A percentile compares a stretch with the other conserved stretches of the same genome.
phyloP scores from a whole-genome alignment of 192 early-diverging fungal species.

The Coemansia sp. region DNA sequence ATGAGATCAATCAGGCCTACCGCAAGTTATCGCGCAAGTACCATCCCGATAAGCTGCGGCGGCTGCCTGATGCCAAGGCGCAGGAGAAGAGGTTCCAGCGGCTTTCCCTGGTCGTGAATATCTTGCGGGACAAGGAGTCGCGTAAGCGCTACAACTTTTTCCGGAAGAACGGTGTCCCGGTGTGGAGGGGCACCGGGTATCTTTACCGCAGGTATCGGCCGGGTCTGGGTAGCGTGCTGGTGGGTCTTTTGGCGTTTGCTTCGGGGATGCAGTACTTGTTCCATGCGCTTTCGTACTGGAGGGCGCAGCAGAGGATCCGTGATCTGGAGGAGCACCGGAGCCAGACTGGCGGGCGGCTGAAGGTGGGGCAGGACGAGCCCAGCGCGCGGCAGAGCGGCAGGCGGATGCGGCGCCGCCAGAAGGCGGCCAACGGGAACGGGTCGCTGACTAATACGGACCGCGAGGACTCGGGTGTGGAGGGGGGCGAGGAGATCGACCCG shows the following conservation, averaged over 20 bases:
- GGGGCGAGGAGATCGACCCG: slow-evolving; percentile 20
- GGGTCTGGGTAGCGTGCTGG: slow-evolving; percentile 55
- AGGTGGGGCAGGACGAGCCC: slow-evolving; percentile 3
- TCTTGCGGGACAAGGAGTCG: slow-evolving; percentile 55
- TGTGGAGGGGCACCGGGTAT: slow-evolving; percentile 74
- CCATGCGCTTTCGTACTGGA: slow-evolving; percentile 52
- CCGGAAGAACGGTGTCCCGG: slow-evolving; percentile 72
- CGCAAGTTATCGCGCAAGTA: slow-evolving; percentile 60
- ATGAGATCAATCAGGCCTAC: slow-evolving; percentile 62
- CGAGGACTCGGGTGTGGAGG: slow-evolving; percentile 38
- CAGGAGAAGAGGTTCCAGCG: slow-evolving; percentile 58
- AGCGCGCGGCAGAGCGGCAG: slow-evolving; percentile 8
- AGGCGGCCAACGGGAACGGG: background rate
- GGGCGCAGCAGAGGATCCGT: slow-evolving; percentile 55
- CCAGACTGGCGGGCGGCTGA: slow-evolving; percentile 6
- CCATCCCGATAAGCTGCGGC: slow-evolving; percentile 72
- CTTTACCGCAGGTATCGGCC: slow-evolving; percentile 68
- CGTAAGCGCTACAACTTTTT: slow-evolving; percentile 77
- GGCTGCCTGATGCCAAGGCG: slow-evolving; percentile 7
- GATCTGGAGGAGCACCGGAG: slow-evolving; percentile 21
- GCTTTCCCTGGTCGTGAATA: slow-evolving; percentile 57
- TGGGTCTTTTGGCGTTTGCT: slow-evolving; percentile 51
- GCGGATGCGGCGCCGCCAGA: slow-evolving; percentile 10
- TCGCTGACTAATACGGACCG: slow-evolving; percentile 1
- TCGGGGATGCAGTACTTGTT: slow-evolving; percentile 63